A percentile compares a stretch with the other conserved stretches of the same genome.
These are phyloP conservation scores for Ensete glaucum DNA, from an alignment of 176 grass and related monocot genomes.

Conservation along the genomic window DNA sequence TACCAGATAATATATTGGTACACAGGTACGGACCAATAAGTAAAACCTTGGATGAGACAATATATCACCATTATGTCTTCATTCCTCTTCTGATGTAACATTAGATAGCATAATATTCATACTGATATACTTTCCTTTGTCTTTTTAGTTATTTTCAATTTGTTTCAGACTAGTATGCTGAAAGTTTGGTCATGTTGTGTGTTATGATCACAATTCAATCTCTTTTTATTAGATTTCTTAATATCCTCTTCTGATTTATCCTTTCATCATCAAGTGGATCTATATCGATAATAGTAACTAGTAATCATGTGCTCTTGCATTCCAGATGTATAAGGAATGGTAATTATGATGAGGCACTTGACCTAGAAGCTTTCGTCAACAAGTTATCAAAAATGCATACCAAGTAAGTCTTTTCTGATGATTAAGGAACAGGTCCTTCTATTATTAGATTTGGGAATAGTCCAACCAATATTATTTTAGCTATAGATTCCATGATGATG, in stretches of 20 bases:
- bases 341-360: constrained; percentile 98
- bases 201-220: not conserved
- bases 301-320: constrained; percentile 11
- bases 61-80: not conserved
- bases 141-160: not conserved
- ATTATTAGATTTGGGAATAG: constrained; percentile 8
- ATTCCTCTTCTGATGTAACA: not conserved
- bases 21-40: too few species aligned
- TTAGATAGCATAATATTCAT: not conserved
- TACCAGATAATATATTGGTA: too few species aligned
- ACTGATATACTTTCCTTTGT: not conserved
- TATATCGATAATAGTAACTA: not conserved
- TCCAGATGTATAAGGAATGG: constrained; percentile 88
- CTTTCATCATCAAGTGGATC: not conserved
- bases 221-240: too few species aligned
- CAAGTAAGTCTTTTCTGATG: constrained; percentile 48
- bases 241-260: not conserved
- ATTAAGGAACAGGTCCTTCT: not conserved
- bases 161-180: not conserved
- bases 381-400: constrained; percentile 85
- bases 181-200: not conserved
- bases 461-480: not conserved
- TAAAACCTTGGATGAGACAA: not conserved
- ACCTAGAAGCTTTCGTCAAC: constrained; percentile 85
- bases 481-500: constrained; percentile 15